Base-by-base conservation (phyloP, 1,139 yeast species). In the Geotrichum restrictum region DNA sequence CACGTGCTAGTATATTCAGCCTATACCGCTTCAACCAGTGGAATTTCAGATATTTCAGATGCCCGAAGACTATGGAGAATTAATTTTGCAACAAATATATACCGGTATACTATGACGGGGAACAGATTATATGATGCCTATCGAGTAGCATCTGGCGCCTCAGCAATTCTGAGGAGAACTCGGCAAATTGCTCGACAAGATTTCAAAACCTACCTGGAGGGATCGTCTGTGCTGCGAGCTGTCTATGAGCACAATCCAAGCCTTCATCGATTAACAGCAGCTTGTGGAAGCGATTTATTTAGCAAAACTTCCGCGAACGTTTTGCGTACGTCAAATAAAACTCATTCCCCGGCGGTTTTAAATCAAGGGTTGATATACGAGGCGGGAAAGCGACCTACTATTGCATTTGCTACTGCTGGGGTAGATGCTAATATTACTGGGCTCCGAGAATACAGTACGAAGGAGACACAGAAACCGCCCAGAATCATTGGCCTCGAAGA, bases 141-240 rank as follows among this genome's bases (percentile, higher is more conserved):
- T 24, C 49, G 60, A 16, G 59, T 59, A 10, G 59, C 60, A 1
- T 45, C 58, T 11, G 62, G 60, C n/a, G 55, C 56, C 8, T 40
- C 39, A 19, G 27, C 44, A 2, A 60, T 53, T 38, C 49, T 41
- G 11, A 39, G 27, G 16, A 31, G 38, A 44, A 29, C 50, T 8
- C 50, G 22, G 31, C 32, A 31, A 18, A 10, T 39, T 10, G 42
- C 40, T 6, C 24, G 27, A 22, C 40, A 36, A 10, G 53, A 49
- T 31, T 31, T 40, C 24, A 39, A 41, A 38, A 31, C 45, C n/a
- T 19, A 38, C 29, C 45, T 47, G 10, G 53, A 44, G 19, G 33
- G 45, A 31, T 45, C 49, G 16, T 32, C 53, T 14, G 36, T 49
- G 10, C 40, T 49, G 7, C 34, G 53, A 13, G 49, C 53, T 1